Evolutionary conservation across 2,329 filamentous ascomycete genomes (phyloP), one percentile per base, ranked within the genome.

Genomic region (Fulvia fulva): DNA sequence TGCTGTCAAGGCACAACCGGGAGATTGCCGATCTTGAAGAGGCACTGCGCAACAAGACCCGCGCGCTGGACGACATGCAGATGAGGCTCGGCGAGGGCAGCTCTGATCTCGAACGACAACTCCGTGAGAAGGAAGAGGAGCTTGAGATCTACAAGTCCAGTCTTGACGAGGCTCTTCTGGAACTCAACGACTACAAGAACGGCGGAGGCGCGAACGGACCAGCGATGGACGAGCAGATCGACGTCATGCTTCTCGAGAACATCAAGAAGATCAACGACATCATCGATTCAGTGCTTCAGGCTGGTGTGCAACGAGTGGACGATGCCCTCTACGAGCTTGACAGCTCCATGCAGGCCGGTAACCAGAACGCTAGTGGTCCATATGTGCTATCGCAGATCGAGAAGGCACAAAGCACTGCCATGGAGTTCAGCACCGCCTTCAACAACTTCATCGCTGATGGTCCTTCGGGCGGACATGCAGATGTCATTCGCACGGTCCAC

Each of bases 381-480:
- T 97, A 95, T 71, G 92, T 99, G 12, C 81, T 99, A 52, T 97
- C 93, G 1, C 93, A 97, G 74, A 92, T 97, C 58, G 94, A 99
- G 73, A 99, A 97, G 79, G 92, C 94, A 0, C 94, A 92, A 7
- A 86, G 91, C 9, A 96, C 87, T 64, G 91, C 94, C 12, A 97
- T 95, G 75, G 94, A 99, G 73, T 99, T 99, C 75, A 94, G 93
- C 1, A 97, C 93, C 0, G 88, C 94, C 0, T 99, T 97, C 81
- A 99, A 97, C 79, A 96, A 96, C 76, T 97, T 95, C 74, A 95
- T 99, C 68, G 94, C 93, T 7, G 94, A 99, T 71, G 94, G 94
- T 0, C 92, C 93, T 5, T 96, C 92, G 74, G 91, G 90, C 71
- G 87, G 87, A 9, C 91, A 97, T 70, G 85, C 89, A 1, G 92